Evolutionary conservation across 2,329 filamentous ascomycete genomes (phyloP), one percentile per base, ranked within the genome.

Genomic region (Plenodomus lindquistii): DNA sequence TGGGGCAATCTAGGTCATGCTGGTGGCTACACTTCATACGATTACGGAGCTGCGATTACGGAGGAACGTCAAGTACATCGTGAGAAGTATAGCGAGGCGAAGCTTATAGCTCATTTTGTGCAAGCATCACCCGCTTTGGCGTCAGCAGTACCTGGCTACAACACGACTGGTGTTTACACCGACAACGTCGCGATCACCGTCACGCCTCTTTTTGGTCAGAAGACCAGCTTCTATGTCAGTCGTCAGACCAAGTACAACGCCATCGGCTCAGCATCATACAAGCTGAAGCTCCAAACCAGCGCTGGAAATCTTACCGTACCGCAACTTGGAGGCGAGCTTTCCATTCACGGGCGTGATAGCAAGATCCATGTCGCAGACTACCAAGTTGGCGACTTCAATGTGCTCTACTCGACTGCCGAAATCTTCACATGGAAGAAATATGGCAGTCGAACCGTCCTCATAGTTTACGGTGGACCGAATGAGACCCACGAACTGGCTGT

Each of bases 11-110:
- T 90, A 4, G 87, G 87, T 0, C 82, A 89, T 57, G 78, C 84
- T 13, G 84, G 82, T 40, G 73, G 57, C 11, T 75, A 77, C 49
- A 77, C 74, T 0, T 79, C 76, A 2, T 84, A 85, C 55, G 81
- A 85, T 55, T 84, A 84, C 56, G 81, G 80, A 7, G 77, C 82
- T 13, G 75, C 78, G 8, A 89, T 92, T 42, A 79, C 80, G 1
- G 88, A 92, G 63, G 83, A 87, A 22, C 80, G 88, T 20, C 80
- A 80, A 1, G 74, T 92, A 2, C 72, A 77, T 18, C 80, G 87
- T 1, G 86, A 91, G 62, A 92, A 92, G 66, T 92, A 90, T 66
- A 85, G 84, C 39, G 87, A 92, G 64, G 75, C 88, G 11, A 93
- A 92, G 63, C 78, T 92, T 1, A 75, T 89, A 50, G 86, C 81